Evolutionary conservation across 2,329 filamentous ascomycete species (phyloP), one percentile per base, ranked within the genome.

Genomic region (Rhynchosporium agropyri): DNA sequence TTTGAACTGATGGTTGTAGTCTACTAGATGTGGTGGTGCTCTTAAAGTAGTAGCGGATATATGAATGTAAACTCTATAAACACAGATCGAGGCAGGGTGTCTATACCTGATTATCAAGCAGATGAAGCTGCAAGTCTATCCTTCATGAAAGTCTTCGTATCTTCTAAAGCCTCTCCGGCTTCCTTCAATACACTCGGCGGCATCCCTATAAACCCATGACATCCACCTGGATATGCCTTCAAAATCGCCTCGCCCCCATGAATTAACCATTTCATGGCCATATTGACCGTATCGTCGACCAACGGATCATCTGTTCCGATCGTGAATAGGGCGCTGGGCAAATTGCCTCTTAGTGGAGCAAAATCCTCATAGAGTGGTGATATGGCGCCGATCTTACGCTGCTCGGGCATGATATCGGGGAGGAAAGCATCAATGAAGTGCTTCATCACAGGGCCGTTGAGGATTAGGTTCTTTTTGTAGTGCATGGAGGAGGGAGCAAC

Each of bases 221-320:
- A 76, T 8, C 79, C 81, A 0, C 83, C 83, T n/a, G 79, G 78
- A 69, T 79, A 83, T 15, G 85, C 74, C 73, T 81, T 85, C 2
- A 84, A 73, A 2, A 83, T 73, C 0, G 77, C 76, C 71, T 83
- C 80, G 4, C 77, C 78, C 2, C 82, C 82, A 65, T 74, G 77
- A 72, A 81, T 80, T 68, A 73, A 70, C 83, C 83, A 86, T 73
- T 83, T 84, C 1, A 76, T 73, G 3, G 76, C 76, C 83, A 86
- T 85, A 0, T 83, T 67, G 58, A 86, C 68, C 9, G 77, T 77
- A 70, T 86, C 83, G 67, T 81, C 78, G 0, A 86, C 68, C 63
- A 86, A 66, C 5, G 77, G 77, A 71, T 86, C 84, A 63, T 81
- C 77, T 4, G 82, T 85, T 0, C 83, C 83, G 63, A 79, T 81